Evolutionary conservation across 2,329 filamentous ascomycete species (phyloP).

Genomic region (Colletotrichum sp.): DNA sequence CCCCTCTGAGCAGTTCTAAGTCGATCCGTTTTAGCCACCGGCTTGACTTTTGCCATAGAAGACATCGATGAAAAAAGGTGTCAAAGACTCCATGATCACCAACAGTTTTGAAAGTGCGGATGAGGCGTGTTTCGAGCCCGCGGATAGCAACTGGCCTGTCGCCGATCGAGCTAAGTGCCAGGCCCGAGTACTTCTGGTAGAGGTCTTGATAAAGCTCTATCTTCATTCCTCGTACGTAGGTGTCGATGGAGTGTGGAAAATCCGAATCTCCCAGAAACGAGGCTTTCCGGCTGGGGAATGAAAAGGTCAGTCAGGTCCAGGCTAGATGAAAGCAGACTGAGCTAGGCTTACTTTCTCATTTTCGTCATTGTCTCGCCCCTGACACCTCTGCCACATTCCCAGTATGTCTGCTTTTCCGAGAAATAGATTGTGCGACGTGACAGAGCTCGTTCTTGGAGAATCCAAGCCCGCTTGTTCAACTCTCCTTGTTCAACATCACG

Average conservation of each 20-base stretch:
- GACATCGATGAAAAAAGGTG: neutral
- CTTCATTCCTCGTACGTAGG: neutral
- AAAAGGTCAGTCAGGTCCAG: no score
- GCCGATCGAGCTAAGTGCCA: neutral
- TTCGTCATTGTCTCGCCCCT: constrained; percentile 35
- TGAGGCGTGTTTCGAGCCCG: neutral
- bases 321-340: no score
- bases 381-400: constrained; percentile 38
- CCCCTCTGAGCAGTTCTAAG: neutral
- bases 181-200: neutral
- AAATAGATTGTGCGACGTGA: constrained; percentile 41
- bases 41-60: neutral
- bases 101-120: neutral
- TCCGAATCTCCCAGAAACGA: neutral
- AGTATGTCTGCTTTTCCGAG: constrained; percentile 37
- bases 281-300: neutral
- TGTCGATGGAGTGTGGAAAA: neutral
- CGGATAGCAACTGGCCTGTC: neutral
- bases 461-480: constrained; percentile 40
- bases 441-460: constrained; percentile 40
- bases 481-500: constrained; percentile 30
- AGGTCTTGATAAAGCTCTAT: neutral
- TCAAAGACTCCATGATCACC: neutral
- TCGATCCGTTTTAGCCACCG: neutral
- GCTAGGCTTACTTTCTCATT: constrained; percentile 29